Conservation (phyloP, 2,329 filamentous ascomycete genomes). For the Aureobasidium leucospermi region DNA sequence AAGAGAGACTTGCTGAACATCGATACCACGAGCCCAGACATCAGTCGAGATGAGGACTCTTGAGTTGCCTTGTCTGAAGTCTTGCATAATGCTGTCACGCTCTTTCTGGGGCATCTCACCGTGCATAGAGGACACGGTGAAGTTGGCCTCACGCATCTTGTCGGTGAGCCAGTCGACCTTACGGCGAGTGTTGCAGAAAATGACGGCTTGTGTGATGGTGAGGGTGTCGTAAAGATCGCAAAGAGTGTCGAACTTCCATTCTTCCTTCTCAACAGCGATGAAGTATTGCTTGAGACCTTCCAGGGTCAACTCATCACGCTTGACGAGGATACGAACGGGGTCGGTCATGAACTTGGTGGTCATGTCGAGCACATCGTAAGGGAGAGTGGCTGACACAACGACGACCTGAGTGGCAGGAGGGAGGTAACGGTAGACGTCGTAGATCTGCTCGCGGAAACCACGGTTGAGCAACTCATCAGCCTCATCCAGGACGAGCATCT, state of each 20-base stretch:
- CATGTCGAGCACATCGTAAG: slow-evolving; percentile 97
- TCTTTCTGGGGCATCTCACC: slow-evolving; percentile 99
- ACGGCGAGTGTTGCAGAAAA: slow-evolving; percentile 97
- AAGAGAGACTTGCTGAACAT: slow-evolving; percentile 94
- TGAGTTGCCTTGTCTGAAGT: slow-evolving; percentile 94
- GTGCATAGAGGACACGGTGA: slow-evolving; percentile 98
- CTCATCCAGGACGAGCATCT: slow-evolving; percentile 71
- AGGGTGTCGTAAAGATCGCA: slow-evolving; percentile 98
- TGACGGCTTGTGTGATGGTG: slow-evolving; percentile 97
- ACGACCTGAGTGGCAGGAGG: slow-evolving; percentile 98
- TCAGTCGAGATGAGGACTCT: slow-evolving; percentile 95
- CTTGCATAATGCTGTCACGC: slow-evolving; percentile 97
- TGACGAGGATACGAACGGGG: slow-evolving; percentile 90
- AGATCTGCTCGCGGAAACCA: slow-evolving; percentile 96
- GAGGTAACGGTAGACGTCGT: slow-evolving; percentile 96
- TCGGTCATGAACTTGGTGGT: slow-evolving; percentile 99
- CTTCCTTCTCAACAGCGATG: slow-evolving; percentile 97
- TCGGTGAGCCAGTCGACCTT: slow-evolving; percentile 99
- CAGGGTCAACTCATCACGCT: slow-evolving; percentile 96
- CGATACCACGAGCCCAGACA: slow-evolving; percentile 96
- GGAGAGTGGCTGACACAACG: slow-evolving; percentile 90
- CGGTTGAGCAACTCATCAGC: slow-evolving; percentile 79
- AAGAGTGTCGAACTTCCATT: slow-evolving; percentile 99
- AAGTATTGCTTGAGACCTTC: slow-evolving; percentile 99
- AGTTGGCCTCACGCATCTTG: slow-evolving; percentile 98